These are phyloP conservation scores for Podaxis carcinomalis DNA, from an alignment of 768 basidiomycete genomes.

Conservation along the genomic window DNA sequence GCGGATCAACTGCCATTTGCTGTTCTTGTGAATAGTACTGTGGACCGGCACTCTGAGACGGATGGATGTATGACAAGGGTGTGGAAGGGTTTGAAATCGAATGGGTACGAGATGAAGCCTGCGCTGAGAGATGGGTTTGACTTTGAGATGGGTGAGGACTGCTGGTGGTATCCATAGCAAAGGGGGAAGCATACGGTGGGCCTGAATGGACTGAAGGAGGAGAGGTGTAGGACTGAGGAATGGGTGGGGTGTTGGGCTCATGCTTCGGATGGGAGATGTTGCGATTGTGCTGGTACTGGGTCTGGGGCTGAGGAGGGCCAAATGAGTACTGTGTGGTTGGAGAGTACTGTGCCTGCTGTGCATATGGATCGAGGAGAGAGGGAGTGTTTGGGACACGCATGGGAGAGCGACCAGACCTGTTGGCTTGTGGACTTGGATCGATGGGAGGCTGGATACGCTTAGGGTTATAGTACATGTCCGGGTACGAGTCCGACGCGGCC, in stretches of 20 bases:
- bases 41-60: conserved; percentile 42
- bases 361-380: conserved; percentile 55
- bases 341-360: conserved; percentile 65
- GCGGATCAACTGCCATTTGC: conserved; percentile 69
- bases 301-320: conserved; percentile 28
- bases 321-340: conserved; percentile 54
- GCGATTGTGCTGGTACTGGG: conserved; percentile 54
- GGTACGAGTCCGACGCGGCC: conserved; percentile 44
- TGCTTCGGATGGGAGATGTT: conserved; percentile 52
- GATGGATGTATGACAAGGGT: conserved; percentile 63
- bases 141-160: conserved; percentile 57
- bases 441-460: conserved; percentile 51
- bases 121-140: conserved; percentile 48
- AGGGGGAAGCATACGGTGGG: conserved; percentile 28
- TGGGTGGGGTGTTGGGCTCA: conserved; percentile 46
- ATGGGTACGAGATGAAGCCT: conserved; percentile 44
- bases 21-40: conserved; percentile 65
- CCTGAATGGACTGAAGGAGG: conserved; percentile 28
- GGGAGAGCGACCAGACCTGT: conserved; percentile 57
- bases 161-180: conserved; percentile 61
- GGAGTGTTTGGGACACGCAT: conserved; percentile 49
- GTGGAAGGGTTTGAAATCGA: conserved; percentile 68
- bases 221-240: conserved; percentile 53
- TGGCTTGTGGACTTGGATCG: conserved; percentile 37
- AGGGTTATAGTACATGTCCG: conserved; percentile 61